phyloP scores from a whole-genome alignment of 1,139 yeast genomes.

The Yamadazyma trypodendri region DNA sequence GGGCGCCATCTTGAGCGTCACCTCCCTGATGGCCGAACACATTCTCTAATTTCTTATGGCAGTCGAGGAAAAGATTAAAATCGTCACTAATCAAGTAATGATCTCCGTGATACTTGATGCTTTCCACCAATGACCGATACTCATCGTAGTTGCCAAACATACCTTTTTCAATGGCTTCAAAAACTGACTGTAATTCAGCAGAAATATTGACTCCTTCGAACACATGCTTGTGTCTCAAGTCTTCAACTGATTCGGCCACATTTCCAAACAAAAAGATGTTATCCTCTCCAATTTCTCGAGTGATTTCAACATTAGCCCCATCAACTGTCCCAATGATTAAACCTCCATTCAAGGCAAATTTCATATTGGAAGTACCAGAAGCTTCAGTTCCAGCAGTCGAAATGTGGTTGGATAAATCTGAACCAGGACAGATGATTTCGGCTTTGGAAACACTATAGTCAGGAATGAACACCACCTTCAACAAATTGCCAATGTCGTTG shows the following conservation, averaged over 20 bases:
- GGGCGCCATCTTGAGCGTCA: slow-evolving; percentile 47
- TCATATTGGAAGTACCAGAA: slow-evolving; percentile 95
- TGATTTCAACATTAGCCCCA: slow-evolving; percentile 95
- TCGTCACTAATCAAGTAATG: slow-evolving; percentile 86
- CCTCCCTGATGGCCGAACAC: slow-evolving; percentile 58
- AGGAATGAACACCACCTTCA: slow-evolving; percentile 85
- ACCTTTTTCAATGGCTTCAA: slow-evolving; percentile 67
- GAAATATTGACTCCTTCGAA: slow-evolving; percentile 58
- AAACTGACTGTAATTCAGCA: slow-evolving; percentile 57
- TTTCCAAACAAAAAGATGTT: slow-evolving; percentile 91
- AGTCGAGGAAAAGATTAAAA: slow-evolving; percentile 80
- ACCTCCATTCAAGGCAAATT: slow-evolving; percentile 92
- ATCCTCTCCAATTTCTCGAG: slow-evolving; percentile 90
- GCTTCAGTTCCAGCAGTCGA: slow-evolving; percentile 99
- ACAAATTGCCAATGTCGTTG: slow-evolving; percentile 65
- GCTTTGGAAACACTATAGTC: slow-evolving; percentile 95
- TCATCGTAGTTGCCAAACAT: slow-evolving; percentile 70
- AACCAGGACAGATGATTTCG: slow-evolving; percentile 85
- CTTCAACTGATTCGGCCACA: slow-evolving; percentile 86
- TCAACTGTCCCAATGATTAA: slow-evolving; percentile 93
- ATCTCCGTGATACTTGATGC: slow-evolving; percentile 74
- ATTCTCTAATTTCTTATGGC: slow-evolving; percentile 73
- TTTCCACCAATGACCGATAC: slow-evolving; percentile 65
- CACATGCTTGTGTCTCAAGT: slow-evolving; percentile 72
- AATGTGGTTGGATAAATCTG: slow-evolving; percentile 89